Conservation (phyloP, 2,329 filamentous ascomycete genomes). For the Xylariaceae sp. region DNA sequence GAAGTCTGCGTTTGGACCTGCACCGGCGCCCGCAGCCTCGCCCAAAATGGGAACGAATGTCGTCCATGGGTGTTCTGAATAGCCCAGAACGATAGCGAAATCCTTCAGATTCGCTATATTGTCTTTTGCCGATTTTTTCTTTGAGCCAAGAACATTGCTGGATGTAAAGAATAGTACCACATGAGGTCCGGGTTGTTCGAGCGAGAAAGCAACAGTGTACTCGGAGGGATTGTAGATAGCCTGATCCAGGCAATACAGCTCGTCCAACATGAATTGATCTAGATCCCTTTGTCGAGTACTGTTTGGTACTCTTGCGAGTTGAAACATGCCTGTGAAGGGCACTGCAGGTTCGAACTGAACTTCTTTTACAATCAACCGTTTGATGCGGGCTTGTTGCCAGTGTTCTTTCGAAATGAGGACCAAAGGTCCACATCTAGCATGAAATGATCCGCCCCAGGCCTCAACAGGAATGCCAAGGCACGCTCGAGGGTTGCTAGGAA, state of each 20-base stretch:
- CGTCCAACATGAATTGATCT: slow-evolving; percentile 4
- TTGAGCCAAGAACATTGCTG: background rate
- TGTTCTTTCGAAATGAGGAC: slow-evolving; percentile 7
- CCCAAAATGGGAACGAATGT: slow-evolving; percentile 9
- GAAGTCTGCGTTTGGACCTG: background rate
- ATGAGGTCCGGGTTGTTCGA: background rate
- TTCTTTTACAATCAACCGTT: slow-evolving; percentile 8
- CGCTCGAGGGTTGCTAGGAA: background rate
- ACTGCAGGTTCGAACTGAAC: background rate
- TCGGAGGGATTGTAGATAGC: background rate
- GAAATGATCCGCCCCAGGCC: background rate
- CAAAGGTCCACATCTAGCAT: slow-evolving; percentile 7
- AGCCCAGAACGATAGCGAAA: slow-evolving; percentile 8
- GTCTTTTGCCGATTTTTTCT: background rate
- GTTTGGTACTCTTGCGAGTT: slow-evolving; percentile 5
- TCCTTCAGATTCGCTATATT: background rate
- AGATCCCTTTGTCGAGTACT: background rate
- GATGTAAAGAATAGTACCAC: slow-evolving; percentile 3
- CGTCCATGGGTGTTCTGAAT: slow-evolving; percentile 2
- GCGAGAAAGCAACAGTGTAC: slow-evolving; percentile 4
- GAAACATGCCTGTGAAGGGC: background rate
- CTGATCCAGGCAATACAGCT: slow-evolving; percentile 9
- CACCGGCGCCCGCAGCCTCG: background rate
- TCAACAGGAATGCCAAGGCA: slow-evolving; percentile 8
- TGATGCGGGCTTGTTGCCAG: slow-evolving; percentile 1